Evolutionary conservation across 108 stramenopile genomes (phyloP), one percentile per base, ranked within the genome.

Genomic region (Pseudonitzschia multistriata): DNA sequence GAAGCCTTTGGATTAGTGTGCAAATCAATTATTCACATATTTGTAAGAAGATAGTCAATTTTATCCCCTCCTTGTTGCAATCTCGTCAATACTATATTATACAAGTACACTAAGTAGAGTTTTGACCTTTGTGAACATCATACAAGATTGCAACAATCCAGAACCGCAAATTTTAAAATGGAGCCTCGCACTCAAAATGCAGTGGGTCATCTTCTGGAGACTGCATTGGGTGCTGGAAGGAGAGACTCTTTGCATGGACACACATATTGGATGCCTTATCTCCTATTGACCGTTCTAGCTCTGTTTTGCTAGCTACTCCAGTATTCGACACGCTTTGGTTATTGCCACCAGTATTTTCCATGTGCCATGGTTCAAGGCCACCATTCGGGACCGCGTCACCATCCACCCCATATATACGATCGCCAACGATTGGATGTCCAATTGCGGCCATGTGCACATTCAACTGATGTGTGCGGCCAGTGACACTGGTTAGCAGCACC

Each of bases 341-440:
- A 17, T 83, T 89, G 54, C 91, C 55, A 35, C 88, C 88, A 17
- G 85, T 81, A 14, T 45, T 8, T 2, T 52, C 50, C 3, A 24
- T 24, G 22, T 25, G 50, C 21, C 25, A 78, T 60, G 33, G 80
- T 83, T 34, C 34, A 14, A 45, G 65, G 15, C 92, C 92, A 1
- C 92, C 92, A 60, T 91, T 86, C 33, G 85, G 62, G 8, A 89
- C 79, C 1, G 87, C 92, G 15, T 81, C 83, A 14, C 92, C 92
- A 62, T 83, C 62, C 31, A 76, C 73, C 17, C 94, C 94, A 64
- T 95, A 95, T 8, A 86, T 73, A 33, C 66, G 60, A 71, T 95
- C 94, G 11, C 90, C 94, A 10, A 95, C 85, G 78, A 95, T 92
- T 3, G 94, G 91, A 74, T 95, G 94, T 10, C 94, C 94, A 75